Evolutionary conservation across 129 eudicot genomes (phyloP).

Genomic region (Daucus carota): DNA sequence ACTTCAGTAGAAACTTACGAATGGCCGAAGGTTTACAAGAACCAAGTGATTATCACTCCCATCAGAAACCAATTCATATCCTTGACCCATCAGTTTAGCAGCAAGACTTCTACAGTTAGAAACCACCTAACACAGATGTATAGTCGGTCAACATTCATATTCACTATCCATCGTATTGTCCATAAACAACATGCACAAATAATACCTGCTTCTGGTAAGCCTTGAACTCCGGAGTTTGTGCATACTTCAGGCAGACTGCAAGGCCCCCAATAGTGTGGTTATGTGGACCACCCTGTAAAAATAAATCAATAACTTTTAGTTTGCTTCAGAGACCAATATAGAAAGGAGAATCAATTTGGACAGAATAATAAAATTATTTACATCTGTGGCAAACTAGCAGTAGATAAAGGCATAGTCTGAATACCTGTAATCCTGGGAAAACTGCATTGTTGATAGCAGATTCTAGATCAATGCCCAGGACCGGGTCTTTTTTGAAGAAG

Average conservation of each 20-base stretch:
- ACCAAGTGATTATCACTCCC: slow-evolving; percentile 97
- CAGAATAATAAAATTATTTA: neutral
- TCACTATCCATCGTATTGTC: neutral
- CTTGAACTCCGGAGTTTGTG: slow-evolving; percentile 82
- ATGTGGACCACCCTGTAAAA: slow-evolving; percentile 93
- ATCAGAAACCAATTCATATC: slow-evolving; percentile 83
- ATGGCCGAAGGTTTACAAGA: slow-evolving; percentile 89
- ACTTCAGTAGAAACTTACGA: slow-evolving; percentile 30
- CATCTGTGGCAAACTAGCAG: neutral
- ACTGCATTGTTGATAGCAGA: slow-evolving; percentile 97
- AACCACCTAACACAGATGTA: slow-evolving; percentile 54
- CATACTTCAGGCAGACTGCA: slow-evolving; percentile 91
- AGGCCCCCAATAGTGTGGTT: slow-evolving; percentile 95
- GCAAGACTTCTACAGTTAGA: slow-evolving; percentile 87
- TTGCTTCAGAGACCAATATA: neutral
- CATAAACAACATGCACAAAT: slow-evolving; percentile 5
- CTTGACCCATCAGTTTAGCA: slow-evolving; percentile 43
- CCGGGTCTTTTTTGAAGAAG: slow-evolving; percentile 75
- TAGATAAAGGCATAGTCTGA: slow-evolving; percentile 1
- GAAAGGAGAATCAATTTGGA: neutral
- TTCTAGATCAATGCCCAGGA: slow-evolving; percentile 85
- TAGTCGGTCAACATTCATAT: neutral
- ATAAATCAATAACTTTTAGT: neutral
- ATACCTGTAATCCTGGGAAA: slow-evolving; percentile 96
- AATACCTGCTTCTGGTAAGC: slow-evolving; percentile 74